phyloP scores from a whole-genome alignment of 371 early-diverging fungal species.

The Saksenaea vasiformis region DNA sequence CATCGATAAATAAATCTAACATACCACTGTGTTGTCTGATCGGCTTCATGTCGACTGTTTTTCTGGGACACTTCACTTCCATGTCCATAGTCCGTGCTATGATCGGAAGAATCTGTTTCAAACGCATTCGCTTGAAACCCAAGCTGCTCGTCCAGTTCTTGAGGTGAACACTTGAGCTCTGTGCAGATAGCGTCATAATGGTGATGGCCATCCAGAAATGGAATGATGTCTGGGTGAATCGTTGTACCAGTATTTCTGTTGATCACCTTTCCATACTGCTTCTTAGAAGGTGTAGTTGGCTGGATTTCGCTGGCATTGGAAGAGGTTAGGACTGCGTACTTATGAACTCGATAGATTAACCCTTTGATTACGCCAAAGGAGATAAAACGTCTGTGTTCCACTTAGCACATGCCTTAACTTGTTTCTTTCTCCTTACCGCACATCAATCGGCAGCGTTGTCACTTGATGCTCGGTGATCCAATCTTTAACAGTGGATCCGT shows the following conservation, averaged over 20 bases:
- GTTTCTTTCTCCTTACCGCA: constrained; percentile 54
- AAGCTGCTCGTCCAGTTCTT: constrained; percentile 57
- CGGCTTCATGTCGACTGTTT: neutral
- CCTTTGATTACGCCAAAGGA: constrained; percentile 83
- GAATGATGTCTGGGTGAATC: constrained; percentile 46
- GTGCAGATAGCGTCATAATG: constrained; percentile 80
- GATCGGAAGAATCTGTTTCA: neutral
- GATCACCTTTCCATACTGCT: constrained; percentile 22
- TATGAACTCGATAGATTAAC: constrained; percentile 79
- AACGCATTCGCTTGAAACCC: constrained; percentile 17
- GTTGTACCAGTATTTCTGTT: constrained; percentile 37
- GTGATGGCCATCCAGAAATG: constrained; percentile 65
- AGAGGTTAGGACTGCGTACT: constrained; percentile 69
- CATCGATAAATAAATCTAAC: constrained; percentile 19
- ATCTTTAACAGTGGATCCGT: constrained; percentile 70
- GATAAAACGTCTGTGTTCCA: constrained; percentile 67
- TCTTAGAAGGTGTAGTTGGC: constrained; percentile 14
- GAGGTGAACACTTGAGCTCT: constrained; percentile 58
- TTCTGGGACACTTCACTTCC: neutral
- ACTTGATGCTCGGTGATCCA: constrained; percentile 79
- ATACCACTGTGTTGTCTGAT: constrained; percentile 15
- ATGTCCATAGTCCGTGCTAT: neutral
- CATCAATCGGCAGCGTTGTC: constrained; percentile 64
- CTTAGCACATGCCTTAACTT: neutral
- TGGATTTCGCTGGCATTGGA: constrained; percentile 9